Evolutionary conservation across 352 stramenopile species (phyloP), one percentile per base, ranked within the genome.

Genomic region (Globisporangium barbulae): DNA sequence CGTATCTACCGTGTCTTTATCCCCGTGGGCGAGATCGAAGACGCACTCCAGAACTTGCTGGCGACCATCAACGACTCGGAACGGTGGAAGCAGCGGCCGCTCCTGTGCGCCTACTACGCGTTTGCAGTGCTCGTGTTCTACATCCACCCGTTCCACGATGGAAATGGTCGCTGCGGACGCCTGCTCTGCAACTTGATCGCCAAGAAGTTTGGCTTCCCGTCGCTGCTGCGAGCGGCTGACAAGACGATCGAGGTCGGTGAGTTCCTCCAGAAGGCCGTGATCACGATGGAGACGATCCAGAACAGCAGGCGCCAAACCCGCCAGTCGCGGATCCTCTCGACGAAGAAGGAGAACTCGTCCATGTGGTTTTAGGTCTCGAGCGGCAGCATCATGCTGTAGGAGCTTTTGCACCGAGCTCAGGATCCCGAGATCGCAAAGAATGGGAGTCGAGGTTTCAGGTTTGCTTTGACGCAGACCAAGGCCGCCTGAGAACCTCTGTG

Each of bases 111-210:
- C 0, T 94, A 94, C 67, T 94, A 91, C 58, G 74, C 81, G 7
- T 94, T 91, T 42, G 79, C 83, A 12, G 80, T 89, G 31, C 71
- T 94, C 2, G 85, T 92, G 50, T 94, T 92, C 64, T 94, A 79
- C 63, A 91, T 94, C 53, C 85, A 94, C 53, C 85, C 85, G n/a
- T 93, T 93, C 66, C 79, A 93, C 63, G 85, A 94, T 59, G 85
- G 83, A 47, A 94, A 94, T 45, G 85, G 85, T 35, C 83, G 85
- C 6, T 90, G 80, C n/a, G 85, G 82, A 28, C 76, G 85, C 3
- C 56, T 94, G 39, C 48, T 93, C 10, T 78, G 83, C 21, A 94
- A 94, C 53, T 59, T 94, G 39, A 69, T 94, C 28, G 80, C 83
- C 2, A 87, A 86, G 59, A 93, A 94, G 53, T 59, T 85, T 1